A percentile compares a stretch with the other conserved stretches of the same genome.
phyloP scores from a whole-genome alignment of 2,329 filamentous ascomycete species.

The Claviceps maximensis region DNA sequence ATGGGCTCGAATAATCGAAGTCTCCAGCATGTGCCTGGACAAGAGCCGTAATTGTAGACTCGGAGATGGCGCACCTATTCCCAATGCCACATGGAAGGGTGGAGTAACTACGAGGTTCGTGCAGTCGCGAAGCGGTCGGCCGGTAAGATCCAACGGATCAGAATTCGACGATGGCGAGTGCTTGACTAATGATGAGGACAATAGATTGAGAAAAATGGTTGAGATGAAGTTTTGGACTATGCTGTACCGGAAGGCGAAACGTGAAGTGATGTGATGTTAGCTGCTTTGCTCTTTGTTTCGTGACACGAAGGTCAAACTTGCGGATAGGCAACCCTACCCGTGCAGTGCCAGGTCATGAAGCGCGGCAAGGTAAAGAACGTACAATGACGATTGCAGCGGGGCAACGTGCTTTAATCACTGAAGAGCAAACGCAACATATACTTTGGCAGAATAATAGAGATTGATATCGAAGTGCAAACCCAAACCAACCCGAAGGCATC shows the following conservation, averaged over 20 bases:
- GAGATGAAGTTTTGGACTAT: constrained; percentile 1
- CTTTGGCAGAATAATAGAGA: constrained; percentile 25
- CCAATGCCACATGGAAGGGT: constrained; percentile 18
- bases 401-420: constrained; percentile 20
- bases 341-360: constrained; percentile 1
- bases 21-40: constrained; percentile 11
- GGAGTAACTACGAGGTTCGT: constrained; percentile 6
- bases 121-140: constrained; percentile 5
- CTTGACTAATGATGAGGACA: not conserved
- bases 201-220: constrained; percentile 4
- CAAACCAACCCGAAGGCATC: constrained; percentile 6
- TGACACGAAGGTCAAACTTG: constrained; percentile 5
- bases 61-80: constrained; percentile 2
- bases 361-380: constrained; percentile 7
- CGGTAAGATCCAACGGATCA: constrained; percentile 1
- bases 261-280: constrained; percentile 2
- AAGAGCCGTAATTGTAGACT: constrained; percentile 5
- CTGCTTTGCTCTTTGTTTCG: not conserved
- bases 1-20: constrained; percentile 18
- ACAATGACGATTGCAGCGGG: constrained; percentile 22
- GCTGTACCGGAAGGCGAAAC: not conserved
- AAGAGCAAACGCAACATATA: constrained; percentile 25
- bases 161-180: not conserved
- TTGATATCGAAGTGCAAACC: constrained; percentile 18
- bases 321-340: constrained; percentile 1